Conservation (phyloP, 106 monocot species). For the Narthecium ossifragum region DNA sequence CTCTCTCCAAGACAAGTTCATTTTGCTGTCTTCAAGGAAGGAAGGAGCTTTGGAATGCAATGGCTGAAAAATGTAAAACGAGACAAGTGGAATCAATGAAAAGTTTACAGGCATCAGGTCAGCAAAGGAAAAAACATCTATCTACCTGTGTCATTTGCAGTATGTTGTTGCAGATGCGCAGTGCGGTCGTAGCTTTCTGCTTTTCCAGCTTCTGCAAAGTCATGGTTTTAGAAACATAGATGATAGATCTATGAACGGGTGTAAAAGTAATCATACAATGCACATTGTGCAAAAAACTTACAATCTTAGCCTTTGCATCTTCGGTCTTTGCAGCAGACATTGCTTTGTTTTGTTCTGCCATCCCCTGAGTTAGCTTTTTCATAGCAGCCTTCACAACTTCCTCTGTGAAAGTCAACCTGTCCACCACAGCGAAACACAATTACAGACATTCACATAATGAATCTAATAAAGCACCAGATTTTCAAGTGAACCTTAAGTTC, state of each 20-base stretch:
- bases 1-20: constrained; percentile 87
- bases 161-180: constrained; percentile 88
- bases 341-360: constrained; percentile 82
- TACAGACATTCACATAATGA: too few species aligned
- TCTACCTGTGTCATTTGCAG: constrained; percentile 84
- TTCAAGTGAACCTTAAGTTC: too few species aligned
- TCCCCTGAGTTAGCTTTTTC: constrained; percentile 82
- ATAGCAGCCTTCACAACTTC: constrained; percentile 58
- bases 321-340: constrained; percentile 71
- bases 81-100: background rate
- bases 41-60: constrained; percentile 82
- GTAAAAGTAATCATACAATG: background rate
- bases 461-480: too few species aligned
- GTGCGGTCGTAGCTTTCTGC: constrained; percentile 55
- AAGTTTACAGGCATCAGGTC: background rate
- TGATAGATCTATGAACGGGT: background rate
- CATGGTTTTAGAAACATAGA: background rate
- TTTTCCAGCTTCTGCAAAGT: constrained; percentile 65
- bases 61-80: constrained; percentile 46
- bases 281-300: constrained; percentile 23
- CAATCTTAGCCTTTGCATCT: constrained; percentile 70
- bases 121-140: background rate
- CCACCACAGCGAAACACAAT: background rate
- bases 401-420: constrained; percentile 67
- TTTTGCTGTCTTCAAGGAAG: constrained; percentile 80